phyloP scores from a whole-genome alignment of 306 rosid genomes.

The Quillaja saponaria region DNA sequence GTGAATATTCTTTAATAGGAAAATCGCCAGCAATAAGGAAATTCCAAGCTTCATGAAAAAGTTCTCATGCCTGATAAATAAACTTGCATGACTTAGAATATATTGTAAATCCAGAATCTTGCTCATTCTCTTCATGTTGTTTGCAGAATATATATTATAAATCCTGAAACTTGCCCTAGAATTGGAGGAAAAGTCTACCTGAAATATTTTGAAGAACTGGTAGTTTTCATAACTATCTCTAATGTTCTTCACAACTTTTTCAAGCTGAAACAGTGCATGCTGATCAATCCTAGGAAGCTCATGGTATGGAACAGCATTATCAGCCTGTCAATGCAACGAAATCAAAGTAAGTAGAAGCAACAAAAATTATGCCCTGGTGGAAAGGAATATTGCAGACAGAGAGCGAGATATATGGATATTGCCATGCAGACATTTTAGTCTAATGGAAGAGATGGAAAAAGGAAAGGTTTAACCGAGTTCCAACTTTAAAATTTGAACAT shows the following conservation, averaged over 20 bases:
- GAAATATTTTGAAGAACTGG: constrained; percentile 95
- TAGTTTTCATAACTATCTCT: constrained; percentile 81
- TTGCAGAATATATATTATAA: no score
- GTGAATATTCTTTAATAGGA: constrained; percentile 19
- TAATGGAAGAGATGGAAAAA: constrained; percentile 14
- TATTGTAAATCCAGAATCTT: no score
- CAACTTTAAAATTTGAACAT: constrained; percentile 32
- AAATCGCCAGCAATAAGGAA: constrained; percentile 21
- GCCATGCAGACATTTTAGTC: constrained; percentile 5
- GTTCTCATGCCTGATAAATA: not conserved
- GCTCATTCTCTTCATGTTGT: no score
- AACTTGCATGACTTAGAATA: not conserved
- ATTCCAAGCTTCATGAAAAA: not conserved
- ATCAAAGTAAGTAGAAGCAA: constrained; percentile 28
- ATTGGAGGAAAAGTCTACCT: no score
- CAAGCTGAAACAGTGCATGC: constrained; percentile 90
- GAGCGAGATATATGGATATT: constrained; percentile 16
- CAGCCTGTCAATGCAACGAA: constrained; percentile 53
- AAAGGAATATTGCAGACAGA: constrained; percentile 1
- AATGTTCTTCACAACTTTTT: constrained; percentile 69
- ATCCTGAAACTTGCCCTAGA: no score
- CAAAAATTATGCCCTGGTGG: no score
- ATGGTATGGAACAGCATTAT: constrained; percentile 60
- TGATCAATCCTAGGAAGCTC: constrained; percentile 91
- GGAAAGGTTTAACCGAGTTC: constrained; percentile 10